Base-by-base conservation (phyloP, 352 stramenopile species). In the Phytophthora hybrid region DNA sequence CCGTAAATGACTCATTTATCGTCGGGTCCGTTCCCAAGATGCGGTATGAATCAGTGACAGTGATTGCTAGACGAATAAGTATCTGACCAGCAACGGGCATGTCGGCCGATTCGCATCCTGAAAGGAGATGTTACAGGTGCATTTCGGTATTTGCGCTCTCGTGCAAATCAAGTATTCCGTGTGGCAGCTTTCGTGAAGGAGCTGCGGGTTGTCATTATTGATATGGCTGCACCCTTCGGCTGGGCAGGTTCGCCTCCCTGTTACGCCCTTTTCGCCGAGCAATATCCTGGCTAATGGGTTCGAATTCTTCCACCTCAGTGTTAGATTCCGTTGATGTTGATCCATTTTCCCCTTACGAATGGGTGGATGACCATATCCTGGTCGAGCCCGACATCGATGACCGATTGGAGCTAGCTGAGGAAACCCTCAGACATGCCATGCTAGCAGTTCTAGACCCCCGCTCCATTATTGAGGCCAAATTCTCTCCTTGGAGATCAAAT, bases 351-450 rank as follows among this genome's bases (percentile, higher is more conserved):
- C 29, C 39, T 0, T 83, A 71, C 37, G 73, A 77, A 16, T 83
- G 73, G 77, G 64, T 79, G 1, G 77, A 83, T 26, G 77, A 77
- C 44, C 66, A 81, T 32, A 60, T 79, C 16, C 11, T 81, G 16
- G 53, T 83, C 4, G 77, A 80, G 49, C 2, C 44, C 5, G 59
- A 74, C 14, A 13, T 47, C 16, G 11, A 1, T 47, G 18, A 47
- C 5, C 41, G 41, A 3, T 13, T 47, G 8, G 13, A 47, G 5
- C 41, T 47, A 16, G 41, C 41, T 7, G 41, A 47, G 5, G 11
- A 1, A 13, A 41, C 34, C 1, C 11, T 41, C 8, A 8, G 34
- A 8, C 34, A 41, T 13, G 34, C 34, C 34, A 41, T 41, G 34
- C 34, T 41, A 1, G 34, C 34, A 13, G 34, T 41, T 1, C 34